A percentile compares a stretch with the other conserved stretches of the same genome.
These are phyloP conservation scores for Globisporangium splendens DNA, from an alignment of 352 stramenopile genomes.

Conservation along the genomic window DNA sequence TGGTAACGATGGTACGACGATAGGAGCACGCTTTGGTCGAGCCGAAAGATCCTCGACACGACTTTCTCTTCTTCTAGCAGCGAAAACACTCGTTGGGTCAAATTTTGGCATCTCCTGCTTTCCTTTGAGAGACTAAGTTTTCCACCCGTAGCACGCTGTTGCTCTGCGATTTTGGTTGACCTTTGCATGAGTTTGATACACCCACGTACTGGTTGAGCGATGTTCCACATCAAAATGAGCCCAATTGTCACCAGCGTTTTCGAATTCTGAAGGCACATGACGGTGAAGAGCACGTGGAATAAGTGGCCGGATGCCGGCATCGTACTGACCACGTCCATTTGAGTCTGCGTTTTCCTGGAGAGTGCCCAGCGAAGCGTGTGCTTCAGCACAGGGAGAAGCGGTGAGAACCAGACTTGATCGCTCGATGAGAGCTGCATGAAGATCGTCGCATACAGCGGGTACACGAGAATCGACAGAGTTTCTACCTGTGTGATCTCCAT, in stretches of 20 bases:
- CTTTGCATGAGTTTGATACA: neutral
- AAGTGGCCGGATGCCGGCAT: conserved; percentile 17
- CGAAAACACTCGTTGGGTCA: neutral
- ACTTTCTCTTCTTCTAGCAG: neutral
- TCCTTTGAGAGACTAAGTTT: neutral
- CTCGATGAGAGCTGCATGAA: conserved; percentile 22
- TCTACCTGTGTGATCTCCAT: conserved; percentile 7
- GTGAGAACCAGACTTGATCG: conserved; percentile 26
- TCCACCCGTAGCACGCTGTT: neutral
- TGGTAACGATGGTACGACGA: conserved; percentile 2
- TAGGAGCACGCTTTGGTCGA: neutral
- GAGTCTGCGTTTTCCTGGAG: conserved; percentile 13
- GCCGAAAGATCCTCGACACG: neutral
- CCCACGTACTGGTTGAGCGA: neutral
- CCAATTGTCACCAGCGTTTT: conserved; percentile 26
- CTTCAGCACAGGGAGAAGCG: conserved; percentile 31
- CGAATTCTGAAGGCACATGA: conserved; percentile 31
- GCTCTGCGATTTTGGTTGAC: neutral
- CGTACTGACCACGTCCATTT: conserved; percentile 24
- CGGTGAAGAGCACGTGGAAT: conserved; percentile 36
- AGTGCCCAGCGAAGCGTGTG: conserved; percentile 16
- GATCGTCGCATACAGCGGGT: conserved; percentile 23
- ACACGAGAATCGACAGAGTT: conserved; percentile 23
- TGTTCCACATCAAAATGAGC: conserved; percentile 20
- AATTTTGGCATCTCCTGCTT: neutral